Evolutionary conservation across 139 green algal species (phyloP), one percentile per base, ranked within the genome.

Genomic region (Chlorella sp.): DNA sequence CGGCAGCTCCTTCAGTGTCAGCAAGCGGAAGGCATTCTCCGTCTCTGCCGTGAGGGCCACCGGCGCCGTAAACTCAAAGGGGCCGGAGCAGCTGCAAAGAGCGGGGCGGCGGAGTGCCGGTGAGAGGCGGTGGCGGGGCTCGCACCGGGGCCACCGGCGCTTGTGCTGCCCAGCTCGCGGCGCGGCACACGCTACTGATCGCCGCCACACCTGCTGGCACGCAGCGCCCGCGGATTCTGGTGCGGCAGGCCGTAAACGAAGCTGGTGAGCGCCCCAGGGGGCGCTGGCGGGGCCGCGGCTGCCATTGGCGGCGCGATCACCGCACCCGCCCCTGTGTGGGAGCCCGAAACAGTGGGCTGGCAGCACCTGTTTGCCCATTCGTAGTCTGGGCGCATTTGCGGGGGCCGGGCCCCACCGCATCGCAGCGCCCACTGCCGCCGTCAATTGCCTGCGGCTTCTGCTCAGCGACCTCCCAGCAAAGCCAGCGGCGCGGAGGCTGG

Each of bases 21-120:
- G 70, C 20, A 81, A 38, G 56, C 72, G 39, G 70, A 86, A 86
- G 17, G 81, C 81, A 26, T n/a, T 34, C 26, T 80, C 70, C 21
- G 78, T 63, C 20, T 83, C 78, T 26, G 28, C 78, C 1, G 63
- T 83, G 1, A 75, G 17, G 1, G 17, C 16, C 38, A 73, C 26
- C 13, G 26, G 15, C 0, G 76, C 76, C 17, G 60, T 57, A 25
- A 83, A 83, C 28, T 57, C 38, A 38, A 56, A 83, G 0, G 76
- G 76, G 9, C 76, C 76, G 26, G 38, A 28, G 60, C 38, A 83
- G 3, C 76, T 83, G 76, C 76, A 63, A 0, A 26, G 36, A 0
- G 51, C 51, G 13, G 11, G 7, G 11, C 7, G 44, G 44, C 44
- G 11, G 11, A 7, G 44, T 55, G 44, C 7, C 44, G 44, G 44